Evolutionary conservation across 768 basidiomycete genomes (phyloP).

Genomic region (Rhodotorula babjevae): DNA sequence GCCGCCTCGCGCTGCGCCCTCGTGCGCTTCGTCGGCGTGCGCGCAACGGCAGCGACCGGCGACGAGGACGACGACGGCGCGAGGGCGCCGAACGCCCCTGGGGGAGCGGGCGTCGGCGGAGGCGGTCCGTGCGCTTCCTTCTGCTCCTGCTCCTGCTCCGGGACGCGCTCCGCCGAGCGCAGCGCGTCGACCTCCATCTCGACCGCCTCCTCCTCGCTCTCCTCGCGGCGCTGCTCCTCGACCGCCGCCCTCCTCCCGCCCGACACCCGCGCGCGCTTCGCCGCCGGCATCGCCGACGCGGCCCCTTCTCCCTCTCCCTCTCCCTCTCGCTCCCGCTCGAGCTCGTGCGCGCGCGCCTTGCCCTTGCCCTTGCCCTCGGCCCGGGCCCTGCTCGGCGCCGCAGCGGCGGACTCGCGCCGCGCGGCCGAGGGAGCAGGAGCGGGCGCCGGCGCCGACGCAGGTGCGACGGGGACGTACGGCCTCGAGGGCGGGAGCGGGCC

Average conservation of each 20-base stretch:
- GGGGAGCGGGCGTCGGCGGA: constrained; percentile 26
- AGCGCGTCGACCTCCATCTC: neutral
- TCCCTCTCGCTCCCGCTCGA: neutral
- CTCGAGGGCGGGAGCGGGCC: neutral
- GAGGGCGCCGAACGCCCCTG: constrained; percentile 16
- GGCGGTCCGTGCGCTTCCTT: neutral
- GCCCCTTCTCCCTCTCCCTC: too few relatives aligned
- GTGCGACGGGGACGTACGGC: neutral
- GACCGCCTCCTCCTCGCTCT: constrained; percentile 2
- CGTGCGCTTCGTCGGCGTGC: neutral
- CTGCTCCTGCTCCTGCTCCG: neutral
- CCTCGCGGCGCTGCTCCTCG: neutral
- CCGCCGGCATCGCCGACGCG: too few relatives aligned
- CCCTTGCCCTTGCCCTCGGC: constrained; percentile 40
- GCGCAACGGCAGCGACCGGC: neutral
- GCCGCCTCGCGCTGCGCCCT: neutral
- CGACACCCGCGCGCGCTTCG: neutral
- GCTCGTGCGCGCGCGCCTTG: neutral
- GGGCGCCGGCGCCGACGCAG: neutral
- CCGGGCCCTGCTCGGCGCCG: too few relatives aligned
- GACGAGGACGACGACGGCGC: too few relatives aligned
- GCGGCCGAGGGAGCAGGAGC: neutral
- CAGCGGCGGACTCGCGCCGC: too few relatives aligned
- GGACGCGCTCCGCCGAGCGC: too few relatives aligned
- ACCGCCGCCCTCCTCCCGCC: neutral